phyloP scores from a whole-genome alignment of 2,329 filamentous ascomycete species.

The Nemania bipapillata region DNA sequence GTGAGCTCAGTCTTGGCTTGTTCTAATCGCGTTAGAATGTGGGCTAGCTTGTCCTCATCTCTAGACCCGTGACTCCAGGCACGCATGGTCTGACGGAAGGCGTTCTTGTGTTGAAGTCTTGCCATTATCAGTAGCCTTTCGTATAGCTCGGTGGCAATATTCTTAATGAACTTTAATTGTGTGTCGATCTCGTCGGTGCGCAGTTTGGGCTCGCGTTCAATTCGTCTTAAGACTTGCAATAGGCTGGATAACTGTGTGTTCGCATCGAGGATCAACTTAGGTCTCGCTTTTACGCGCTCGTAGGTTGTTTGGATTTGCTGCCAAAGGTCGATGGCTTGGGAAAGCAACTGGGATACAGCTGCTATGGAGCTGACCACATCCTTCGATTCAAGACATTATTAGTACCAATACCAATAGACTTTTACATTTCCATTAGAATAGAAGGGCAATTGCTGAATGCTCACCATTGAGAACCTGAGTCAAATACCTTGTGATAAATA shows the following conservation, averaged over 20 bases:
- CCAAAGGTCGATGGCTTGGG: slow-evolving; percentile 22
- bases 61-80: slow-evolving; percentile 17
- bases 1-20: slow-evolving; percentile 4
- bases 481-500: too few relatives aligned
- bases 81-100: slow-evolving; percentile 1
- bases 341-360: slow-evolving; percentile 15
- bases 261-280: not conserved
- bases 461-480: too few relatives aligned
- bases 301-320: slow-evolving; percentile 5
- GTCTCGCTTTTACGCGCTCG: slow-evolving; percentile 3
- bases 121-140: slow-evolving; percentile 8
- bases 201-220: slow-evolving; percentile 8
- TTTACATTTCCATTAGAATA: too few relatives aligned
- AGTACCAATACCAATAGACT: too few relatives aligned
- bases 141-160: slow-evolving; percentile 4
- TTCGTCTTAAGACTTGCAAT: not conserved
- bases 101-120: slow-evolving; percentile 4
- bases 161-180: slow-evolving; percentile 7
- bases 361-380: slow-evolving; percentile 13
- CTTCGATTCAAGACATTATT: not conserved
- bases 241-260: slow-evolving; percentile 11
- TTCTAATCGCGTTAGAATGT: slow-evolving; percentile 11
- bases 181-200: slow-evolving; percentile 15
- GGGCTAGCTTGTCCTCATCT: slow-evolving; percentile 16
- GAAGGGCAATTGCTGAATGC: too few relatives aligned